A percentile compares a stretch with the other conserved stretches of the same genome.
Evolutionary conservation across 768 basidiomycete species (phyloP).

Genomic region (Botryobasidium botryosum): DNA sequence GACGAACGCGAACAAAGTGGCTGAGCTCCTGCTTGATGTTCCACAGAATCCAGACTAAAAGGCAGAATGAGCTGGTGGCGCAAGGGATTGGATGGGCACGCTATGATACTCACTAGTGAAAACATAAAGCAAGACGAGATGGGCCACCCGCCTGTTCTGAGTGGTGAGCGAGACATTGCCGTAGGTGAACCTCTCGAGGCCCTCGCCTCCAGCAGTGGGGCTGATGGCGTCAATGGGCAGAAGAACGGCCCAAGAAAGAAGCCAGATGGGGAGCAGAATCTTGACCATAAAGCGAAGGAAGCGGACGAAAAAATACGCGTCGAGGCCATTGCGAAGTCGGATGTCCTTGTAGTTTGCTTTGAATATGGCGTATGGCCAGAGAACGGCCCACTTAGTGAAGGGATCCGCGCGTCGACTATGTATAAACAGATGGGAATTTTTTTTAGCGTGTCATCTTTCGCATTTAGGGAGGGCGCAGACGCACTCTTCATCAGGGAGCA

Average conservation of each 20-base stretch:
- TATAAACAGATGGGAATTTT: constrained; percentile 4
- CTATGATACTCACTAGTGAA: constrained; percentile 49
- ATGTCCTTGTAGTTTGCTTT: constrained; percentile 44
- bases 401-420: constrained; percentile 40
- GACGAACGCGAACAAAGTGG: constrained; percentile 64
- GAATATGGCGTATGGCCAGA: constrained; percentile 53
- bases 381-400: constrained; percentile 32
- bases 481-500: constrained; percentile 32
- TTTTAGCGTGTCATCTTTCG: too few relatives aligned
- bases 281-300: constrained; percentile 54
- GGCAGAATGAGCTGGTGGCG: background rate
- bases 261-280: constrained; percentile 79
- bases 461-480: constrained; percentile 16
- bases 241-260: constrained; percentile 72
- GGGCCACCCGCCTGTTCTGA: constrained; percentile 53
- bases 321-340: constrained; percentile 43
- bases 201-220: constrained; percentile 32
- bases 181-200: constrained; percentile 58
- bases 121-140: constrained; percentile 55
- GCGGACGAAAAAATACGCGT: constrained; percentile 36
- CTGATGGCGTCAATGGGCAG: constrained; percentile 44
- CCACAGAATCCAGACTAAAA: constrained; percentile 70
- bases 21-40: constrained; percentile 67
- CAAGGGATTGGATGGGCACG: background rate
- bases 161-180: constrained; percentile 48